Conservation (phyloP, 176 grass and related monocot species). For the Carex myosuroides region DNA sequence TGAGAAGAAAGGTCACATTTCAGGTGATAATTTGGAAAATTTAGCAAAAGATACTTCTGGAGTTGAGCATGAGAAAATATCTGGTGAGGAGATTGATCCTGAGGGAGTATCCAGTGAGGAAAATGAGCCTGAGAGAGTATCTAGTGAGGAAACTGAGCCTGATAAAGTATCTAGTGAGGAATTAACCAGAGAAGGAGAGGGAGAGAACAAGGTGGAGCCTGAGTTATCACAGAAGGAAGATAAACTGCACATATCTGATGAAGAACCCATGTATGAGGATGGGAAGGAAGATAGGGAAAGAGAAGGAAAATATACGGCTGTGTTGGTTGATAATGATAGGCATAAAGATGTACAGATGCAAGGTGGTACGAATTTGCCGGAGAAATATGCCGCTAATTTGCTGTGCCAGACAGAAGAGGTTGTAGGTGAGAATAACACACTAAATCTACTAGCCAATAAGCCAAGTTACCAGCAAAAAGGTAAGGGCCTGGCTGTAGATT, state of each 20-base stretch:
- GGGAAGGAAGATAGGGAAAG: constrained; percentile 22
- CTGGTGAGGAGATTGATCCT: neutral
- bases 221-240: neutral
- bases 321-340: constrained; percentile 13
- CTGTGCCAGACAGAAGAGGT: constrained; percentile 28
- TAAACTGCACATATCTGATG: constrained; percentile 22
- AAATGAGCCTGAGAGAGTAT: constrained; percentile 10
- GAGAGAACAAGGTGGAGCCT: constrained; percentile 25
- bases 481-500: constrained; percentile 50
- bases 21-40: constrained; percentile 22
- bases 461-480: constrained; percentile 51
- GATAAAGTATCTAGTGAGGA: constrained; percentile 21
- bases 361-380: constrained; percentile 21
- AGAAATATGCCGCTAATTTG: constrained; percentile 9
- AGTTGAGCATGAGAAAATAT: constrained; percentile 10
- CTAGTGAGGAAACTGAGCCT: constrained; percentile 18
- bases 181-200: constrained; percentile 28
- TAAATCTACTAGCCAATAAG: constrained; percentile 37
- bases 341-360: constrained; percentile 23
- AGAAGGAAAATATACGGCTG: constrained; percentile 1
- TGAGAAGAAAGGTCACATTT: constrained; percentile 24
- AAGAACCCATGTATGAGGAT: constrained; percentile 10
- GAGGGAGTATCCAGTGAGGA: constrained; percentile 19
- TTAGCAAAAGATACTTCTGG: neutral
- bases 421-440: constrained; percentile 21